Evolutionary conservation across 2,329 filamentous ascomycete species (phyloP).

Genomic region (Pseudogymnoascus sp.): DNA sequence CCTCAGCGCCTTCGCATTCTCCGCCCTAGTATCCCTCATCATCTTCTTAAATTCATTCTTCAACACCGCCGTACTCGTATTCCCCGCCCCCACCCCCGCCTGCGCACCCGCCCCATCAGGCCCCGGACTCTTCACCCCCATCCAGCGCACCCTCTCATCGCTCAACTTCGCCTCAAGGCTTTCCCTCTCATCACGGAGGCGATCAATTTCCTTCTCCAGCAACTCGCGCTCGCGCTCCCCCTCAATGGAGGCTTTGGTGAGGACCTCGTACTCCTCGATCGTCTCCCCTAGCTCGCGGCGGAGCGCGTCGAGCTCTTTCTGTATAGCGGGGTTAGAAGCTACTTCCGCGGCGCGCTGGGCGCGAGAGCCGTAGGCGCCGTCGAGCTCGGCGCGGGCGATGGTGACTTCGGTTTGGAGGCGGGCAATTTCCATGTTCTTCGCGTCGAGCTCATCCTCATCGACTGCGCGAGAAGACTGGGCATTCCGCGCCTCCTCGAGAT

Average conservation of each 20-base stretch:
- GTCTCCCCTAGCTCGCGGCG: slow-evolving; percentile 59
- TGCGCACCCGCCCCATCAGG: slow-evolving; percentile 26
- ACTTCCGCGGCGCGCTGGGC: slow-evolving; percentile 60
- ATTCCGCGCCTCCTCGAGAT: slow-evolving; percentile 22
- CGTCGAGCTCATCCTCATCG: slow-evolving; percentile 41
- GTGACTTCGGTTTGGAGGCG: slow-evolving; percentile 70
- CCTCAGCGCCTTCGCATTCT: slow-evolving; percentile 55
- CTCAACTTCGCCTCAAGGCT: slow-evolving; percentile 52
- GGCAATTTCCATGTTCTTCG: slow-evolving; percentile 54
- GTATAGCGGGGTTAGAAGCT: slow-evolving; percentile 46
- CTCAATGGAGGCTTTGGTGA: slow-evolving; percentile 61
- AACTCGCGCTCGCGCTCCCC: slow-evolving; percentile 62
- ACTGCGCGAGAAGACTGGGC: slow-evolving; percentile 28
- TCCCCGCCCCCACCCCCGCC: slow-evolving; percentile 19
- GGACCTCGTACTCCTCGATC: slow-evolving; percentile 59
- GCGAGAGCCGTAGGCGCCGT: slow-evolving; percentile 81
- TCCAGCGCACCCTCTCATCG: slow-evolving; percentile 58
- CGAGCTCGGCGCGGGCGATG: slow-evolving; percentile 83
- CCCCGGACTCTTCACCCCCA: slow-evolving; percentile 50
- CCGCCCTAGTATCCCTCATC: slow-evolving; percentile 63
- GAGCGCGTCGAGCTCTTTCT: slow-evolving; percentile 51
- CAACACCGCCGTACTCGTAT: slow-evolving; percentile 57
- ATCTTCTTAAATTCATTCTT: slow-evolving; percentile 73
- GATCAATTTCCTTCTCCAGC: slow-evolving; percentile 55
- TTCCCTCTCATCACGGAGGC: slow-evolving; percentile 54